Conservation (phyloP, 148 eudicot genomes). For the Drosera capensis region DNA sequence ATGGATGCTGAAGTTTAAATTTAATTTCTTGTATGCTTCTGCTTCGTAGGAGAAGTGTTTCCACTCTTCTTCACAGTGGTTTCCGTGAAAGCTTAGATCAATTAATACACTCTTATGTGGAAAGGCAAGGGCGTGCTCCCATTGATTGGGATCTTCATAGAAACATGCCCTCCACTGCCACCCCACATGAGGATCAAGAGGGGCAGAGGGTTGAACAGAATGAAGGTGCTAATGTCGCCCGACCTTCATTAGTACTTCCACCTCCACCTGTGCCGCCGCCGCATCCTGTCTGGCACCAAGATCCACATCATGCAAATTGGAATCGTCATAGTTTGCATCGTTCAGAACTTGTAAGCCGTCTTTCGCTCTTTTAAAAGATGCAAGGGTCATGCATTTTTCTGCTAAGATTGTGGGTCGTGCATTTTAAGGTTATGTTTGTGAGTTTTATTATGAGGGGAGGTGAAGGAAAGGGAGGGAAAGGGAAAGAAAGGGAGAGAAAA, state of each 20-base stretch:
- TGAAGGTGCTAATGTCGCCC: conserved; percentile 29
- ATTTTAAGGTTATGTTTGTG: too few species aligned
- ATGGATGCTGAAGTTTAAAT: neutral
- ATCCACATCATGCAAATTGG: conserved; percentile 71
- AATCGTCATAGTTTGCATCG: conserved; percentile 75
- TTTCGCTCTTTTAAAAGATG: too few species aligned
- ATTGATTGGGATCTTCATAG: conserved; percentile 88
- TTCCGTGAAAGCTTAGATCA: conserved; percentile 97
- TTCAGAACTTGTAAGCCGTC: conserved; percentile 54
- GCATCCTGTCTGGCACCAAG: conserved; percentile 83
- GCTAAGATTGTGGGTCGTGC: too few species aligned
- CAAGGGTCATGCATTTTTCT: too few species aligned
- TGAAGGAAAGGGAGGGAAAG: too few species aligned
- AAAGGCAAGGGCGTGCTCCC: conserved; percentile 68
- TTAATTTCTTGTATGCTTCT: conserved; percentile 1
- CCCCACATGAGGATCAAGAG: conserved; percentile 43
- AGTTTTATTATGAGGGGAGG: too few species aligned
- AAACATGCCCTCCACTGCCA: conserved; percentile 47
- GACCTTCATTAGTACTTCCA: conserved; percentile 52
- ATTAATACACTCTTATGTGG: conserved; percentile 85
- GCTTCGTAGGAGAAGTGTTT: conserved; percentile 88
- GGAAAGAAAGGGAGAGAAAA: too few species aligned
- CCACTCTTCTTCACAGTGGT: conserved; percentile 89
- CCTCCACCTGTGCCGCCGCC: conserved; percentile 96
- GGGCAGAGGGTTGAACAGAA: conserved; percentile 45